Base-by-base conservation (phyloP, 805 yeast genomes). In the Starmerella stellata region DNA sequence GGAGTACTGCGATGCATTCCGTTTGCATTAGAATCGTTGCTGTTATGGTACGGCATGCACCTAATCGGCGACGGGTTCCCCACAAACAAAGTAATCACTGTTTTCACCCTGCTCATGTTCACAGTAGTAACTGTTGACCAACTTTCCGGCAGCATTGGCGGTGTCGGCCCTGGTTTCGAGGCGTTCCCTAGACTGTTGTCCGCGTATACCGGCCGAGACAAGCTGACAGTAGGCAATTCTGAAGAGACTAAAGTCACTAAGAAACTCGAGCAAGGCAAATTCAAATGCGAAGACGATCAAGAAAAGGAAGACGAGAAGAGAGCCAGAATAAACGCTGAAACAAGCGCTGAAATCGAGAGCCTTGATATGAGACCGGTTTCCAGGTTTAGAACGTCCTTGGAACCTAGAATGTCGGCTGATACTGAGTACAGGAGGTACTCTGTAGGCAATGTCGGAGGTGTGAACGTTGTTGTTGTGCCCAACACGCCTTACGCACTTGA, bases 41-140 rank as follows among this genome's bases (percentile, higher is more conserved):
- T 85, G n/a, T 60, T 82, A 4, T 85, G 72, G 56, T 83, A 75
- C 53, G 95, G 95, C 0, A 63, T 83, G 63, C 59, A 61, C 35
- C 62, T 90, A n/a, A 76, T 82, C 1, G 71, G 77, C 0, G 46
- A 52, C 1, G 69, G 69, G 34, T 82, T 81, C 52, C 51, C 70
- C 0, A 59, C 70, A 4, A 56, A 60, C n/a, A 70, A 68, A 44
- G 62, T 79, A 49, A 62, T 87, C 60, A 70, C 72, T 48, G 79
- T 85, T 0, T 67, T 80, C 38, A 68, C 85, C 1, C 55, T 90
- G 43, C 59, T 87, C 19, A 59, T 82, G 1, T 81, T 87, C 52
- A 74, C 94, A 0, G 61, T 81, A 23, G 65, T 74, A 37, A 70
- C 74, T 13, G 70, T 87, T 15, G 66, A 74, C 3, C 61, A 66